Percentiles rank a stretch among this genome's conserved stretches.
Conservation (phyloP, 805 yeast genomes). For the Yamadazyma endophytica region DNA sequence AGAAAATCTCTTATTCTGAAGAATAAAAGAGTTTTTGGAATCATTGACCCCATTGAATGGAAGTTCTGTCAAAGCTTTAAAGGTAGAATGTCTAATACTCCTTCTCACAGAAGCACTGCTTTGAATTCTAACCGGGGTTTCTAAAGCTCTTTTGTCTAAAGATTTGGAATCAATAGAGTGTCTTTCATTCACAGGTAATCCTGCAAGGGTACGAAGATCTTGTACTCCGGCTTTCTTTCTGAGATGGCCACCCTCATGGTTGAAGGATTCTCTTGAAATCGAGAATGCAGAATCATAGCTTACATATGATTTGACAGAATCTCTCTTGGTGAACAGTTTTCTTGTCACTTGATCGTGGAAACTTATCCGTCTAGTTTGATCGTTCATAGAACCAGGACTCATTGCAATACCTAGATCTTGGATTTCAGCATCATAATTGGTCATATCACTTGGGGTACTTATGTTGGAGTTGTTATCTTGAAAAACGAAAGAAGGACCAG, state of each 20-base stretch:
- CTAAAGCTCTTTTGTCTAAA: constrained; percentile 3
- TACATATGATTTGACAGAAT: constrained; percentile 47
- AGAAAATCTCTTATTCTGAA: constrained; percentile 14
- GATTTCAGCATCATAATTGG: constrained; percentile 37
- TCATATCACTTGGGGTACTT: constrained; percentile 36
- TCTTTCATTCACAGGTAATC: constrained; percentile 10
- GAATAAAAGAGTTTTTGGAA: constrained; percentile 2
- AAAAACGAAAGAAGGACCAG: too few species aligned
- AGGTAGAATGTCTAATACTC: constrained; percentile 33
- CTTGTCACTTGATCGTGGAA: too few species aligned
- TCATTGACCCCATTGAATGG: constrained; percentile 25
- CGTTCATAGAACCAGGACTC: constrained; percentile 32
- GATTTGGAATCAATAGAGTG: constrained; percentile 1
- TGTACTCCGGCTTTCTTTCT: constrained; percentile 49
- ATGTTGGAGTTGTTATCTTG: too few species aligned
- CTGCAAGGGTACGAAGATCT: constrained; percentile 40
- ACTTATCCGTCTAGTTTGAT: constrained; percentile 19
- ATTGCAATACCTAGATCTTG: constrained; percentile 39
- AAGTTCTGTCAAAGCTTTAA: constrained; percentile 36
- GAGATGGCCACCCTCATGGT: constrained; percentile 17
- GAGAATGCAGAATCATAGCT: constrained; percentile 60
- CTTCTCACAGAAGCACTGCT: constrained; percentile 20
- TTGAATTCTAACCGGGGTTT: constrained; percentile 15
- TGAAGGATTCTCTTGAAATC: constrained; percentile 14
- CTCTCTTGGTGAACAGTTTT: too few species aligned